phyloP scores from a whole-genome alignment of 345 rosid genomes.

The Sisymbrium altissimum region DNA sequence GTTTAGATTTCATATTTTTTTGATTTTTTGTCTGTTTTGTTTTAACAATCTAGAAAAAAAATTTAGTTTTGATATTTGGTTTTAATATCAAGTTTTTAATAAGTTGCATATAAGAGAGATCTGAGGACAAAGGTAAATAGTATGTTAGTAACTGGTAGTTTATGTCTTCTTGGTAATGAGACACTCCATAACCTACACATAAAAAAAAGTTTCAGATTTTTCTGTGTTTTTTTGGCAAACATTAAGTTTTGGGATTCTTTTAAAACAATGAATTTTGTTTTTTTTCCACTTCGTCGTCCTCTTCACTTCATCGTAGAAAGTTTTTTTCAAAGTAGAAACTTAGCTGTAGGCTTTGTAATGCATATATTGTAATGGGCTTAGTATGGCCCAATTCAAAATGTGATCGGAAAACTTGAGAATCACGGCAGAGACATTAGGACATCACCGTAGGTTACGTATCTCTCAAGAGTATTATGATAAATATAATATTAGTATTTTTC shows the following conservation, averaged over 20 bases:
- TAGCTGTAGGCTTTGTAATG: background rate
- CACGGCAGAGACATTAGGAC: too few relatives aligned
- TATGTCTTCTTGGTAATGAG: background rate
- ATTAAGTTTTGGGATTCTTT: background rate
- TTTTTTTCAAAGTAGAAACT: too few relatives aligned
- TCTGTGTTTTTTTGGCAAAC: background rate
- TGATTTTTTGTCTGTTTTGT: too few relatives aligned
- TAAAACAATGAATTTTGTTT: background rate
- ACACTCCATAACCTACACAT: background rate
- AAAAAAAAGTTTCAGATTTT: background rate
- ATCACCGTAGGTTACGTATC: too few relatives aligned
- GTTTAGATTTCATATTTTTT: too few relatives aligned
- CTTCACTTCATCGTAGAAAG: background rate
- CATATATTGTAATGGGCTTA: background rate
- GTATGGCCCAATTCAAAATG: background rate
- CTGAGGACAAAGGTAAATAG: background rate
- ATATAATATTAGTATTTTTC: too few relatives aligned
- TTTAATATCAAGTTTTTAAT: too few relatives aligned
- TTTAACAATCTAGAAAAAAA: too few relatives aligned
- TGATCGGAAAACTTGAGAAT: background rate
- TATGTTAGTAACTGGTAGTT: background rate
- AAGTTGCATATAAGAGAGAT: background rate
- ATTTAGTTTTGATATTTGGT: too few relatives aligned
- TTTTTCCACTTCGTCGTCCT: background rate
- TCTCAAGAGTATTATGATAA: too few relatives aligned